phyloP scores from a whole-genome alignment of 2,329 filamentous ascomycete species.

The Fusarium sp. region DNA sequence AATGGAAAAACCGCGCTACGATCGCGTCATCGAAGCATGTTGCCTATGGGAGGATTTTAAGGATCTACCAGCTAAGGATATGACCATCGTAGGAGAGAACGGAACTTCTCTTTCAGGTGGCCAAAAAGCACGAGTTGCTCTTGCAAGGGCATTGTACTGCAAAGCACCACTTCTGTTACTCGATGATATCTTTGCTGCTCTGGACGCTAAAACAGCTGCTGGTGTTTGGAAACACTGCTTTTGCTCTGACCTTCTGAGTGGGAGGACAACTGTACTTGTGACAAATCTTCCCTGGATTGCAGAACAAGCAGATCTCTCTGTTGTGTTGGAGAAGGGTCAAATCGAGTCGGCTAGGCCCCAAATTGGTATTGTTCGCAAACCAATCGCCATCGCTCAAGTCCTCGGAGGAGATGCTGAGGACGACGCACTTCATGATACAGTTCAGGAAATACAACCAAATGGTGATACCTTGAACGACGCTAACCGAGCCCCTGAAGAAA shows the following conservation, averaged over 20 bases:
- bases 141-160: slow-evolving; percentile 68
- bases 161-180: slow-evolving; percentile 64
- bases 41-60: slow-evolving; percentile 61
- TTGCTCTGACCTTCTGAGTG: slow-evolving; percentile 62
- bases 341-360: slow-evolving; percentile 55
- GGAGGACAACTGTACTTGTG: slow-evolving; percentile 65
- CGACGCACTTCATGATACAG: slow-evolving; percentile 35
- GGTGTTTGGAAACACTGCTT: slow-evolving; percentile 67
- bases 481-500: slow-evolving; percentile 50
- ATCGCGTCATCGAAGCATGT: slow-evolving; percentile 65
- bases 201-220: slow-evolving; percentile 67
- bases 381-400: slow-evolving; percentile 55
- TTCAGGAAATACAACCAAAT: slow-evolving; percentile 44
- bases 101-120: slow-evolving; percentile 66
- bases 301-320: slow-evolving; percentile 59
- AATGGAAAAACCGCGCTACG: slow-evolving; percentile 64
- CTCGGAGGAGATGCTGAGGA: slow-evolving; percentile 48
- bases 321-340: slow-evolving; percentile 58
- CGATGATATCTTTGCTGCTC: slow-evolving; percentile 68
- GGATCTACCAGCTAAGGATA: slow-evolving; percentile 61
- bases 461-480: slow-evolving; percentile 45
- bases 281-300: slow-evolving; percentile 66
- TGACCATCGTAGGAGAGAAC: slow-evolving; percentile 64
- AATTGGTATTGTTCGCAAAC: slow-evolving; percentile 56
- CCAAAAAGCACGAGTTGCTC: slow-evolving; percentile 65